These are phyloP conservation scores for Cordia subcordata DNA, from an alignment of 257 asterid genomes.

Conservation along the genomic window DNA sequence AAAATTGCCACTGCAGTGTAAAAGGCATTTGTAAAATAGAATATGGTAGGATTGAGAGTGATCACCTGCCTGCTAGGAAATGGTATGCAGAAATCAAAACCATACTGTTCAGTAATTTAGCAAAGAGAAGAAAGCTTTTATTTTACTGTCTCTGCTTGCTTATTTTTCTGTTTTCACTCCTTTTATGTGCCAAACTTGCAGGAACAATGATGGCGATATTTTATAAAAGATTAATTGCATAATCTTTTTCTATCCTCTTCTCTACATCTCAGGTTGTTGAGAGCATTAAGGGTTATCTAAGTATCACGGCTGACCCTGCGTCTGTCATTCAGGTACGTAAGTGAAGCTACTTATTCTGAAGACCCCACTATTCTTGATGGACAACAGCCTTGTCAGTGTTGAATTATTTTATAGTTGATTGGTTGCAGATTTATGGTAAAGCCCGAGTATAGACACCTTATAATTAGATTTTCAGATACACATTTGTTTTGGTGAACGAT, in stretches of 20 bases:
- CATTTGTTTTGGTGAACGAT: no score
- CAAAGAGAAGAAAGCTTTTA: background rate
- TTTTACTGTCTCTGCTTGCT: background rate
- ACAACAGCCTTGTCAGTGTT: no score
- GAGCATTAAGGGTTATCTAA: conserved; percentile 40
- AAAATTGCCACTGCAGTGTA: background rate
- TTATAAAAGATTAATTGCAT: background rate
- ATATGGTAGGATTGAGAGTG: background rate
- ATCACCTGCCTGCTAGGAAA: background rate
- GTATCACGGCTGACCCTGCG: conserved; percentile 40
- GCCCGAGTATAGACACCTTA: no score
- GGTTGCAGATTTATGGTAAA: no score
- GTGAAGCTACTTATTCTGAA: no score
- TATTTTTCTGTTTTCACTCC: background rate
- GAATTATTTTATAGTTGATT: no score
- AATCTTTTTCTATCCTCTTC: background rate
- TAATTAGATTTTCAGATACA: no score
- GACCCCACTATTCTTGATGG: no score
- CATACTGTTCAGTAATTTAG: background rate
- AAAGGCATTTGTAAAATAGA: background rate
- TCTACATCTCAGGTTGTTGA: conserved; percentile 42
- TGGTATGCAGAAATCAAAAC: background rate
- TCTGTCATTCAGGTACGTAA: conserved; percentile 29
- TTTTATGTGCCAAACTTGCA: no score
- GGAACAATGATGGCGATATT: background rate